Conservation (phyloP, 2,329 filamentous ascomycete species). For the Fusarium cyanostomum region DNA sequence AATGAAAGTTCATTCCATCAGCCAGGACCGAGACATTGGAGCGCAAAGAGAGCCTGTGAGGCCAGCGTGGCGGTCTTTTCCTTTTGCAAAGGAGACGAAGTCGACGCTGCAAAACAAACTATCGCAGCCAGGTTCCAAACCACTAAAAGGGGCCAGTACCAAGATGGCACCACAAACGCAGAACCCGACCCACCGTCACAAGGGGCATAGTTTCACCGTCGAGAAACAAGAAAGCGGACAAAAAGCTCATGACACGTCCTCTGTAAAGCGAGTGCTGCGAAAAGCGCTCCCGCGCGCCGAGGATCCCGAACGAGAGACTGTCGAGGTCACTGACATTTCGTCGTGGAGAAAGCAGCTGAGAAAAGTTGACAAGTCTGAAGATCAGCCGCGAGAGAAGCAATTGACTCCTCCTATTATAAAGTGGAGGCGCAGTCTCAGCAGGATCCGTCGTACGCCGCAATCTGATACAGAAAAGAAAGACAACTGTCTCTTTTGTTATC, state of each 20-base stretch:
- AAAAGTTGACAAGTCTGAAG: constrained; percentile 35
- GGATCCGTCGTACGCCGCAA: constrained; percentile 22
- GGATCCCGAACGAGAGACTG: constrained; percentile 3
- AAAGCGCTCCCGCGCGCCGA: constrained; percentile 11
- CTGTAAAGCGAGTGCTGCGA: constrained; percentile 7
- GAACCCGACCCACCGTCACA: background rate
- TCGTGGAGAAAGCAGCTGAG: constrained; percentile 39
- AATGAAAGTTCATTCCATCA: constrained; percentile 18
- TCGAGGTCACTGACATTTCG: constrained; percentile 22
- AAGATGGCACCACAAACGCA: constrained; percentile 1
- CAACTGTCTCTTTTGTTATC: constrained; percentile 37
- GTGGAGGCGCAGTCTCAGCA: constrained; percentile 40
- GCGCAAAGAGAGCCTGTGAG: background rate
- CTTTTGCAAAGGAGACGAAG: background rate
- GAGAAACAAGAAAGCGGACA: background rate
- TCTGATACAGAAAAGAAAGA: constrained; percentile 21
- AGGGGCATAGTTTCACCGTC: background rate
- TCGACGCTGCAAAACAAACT: background rate
- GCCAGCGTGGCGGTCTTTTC: background rate
- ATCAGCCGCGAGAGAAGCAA: constrained; percentile 16
- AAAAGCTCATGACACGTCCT: background rate
- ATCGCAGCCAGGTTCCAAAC: background rate
- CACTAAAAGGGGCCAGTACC: background rate
- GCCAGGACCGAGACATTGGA: constrained; percentile 10
- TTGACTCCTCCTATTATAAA: constrained; percentile 25